phyloP scores from a whole-genome alignment of 2,329 filamentous ascomycete species.

The Fusarium albosuccineum region DNA sequence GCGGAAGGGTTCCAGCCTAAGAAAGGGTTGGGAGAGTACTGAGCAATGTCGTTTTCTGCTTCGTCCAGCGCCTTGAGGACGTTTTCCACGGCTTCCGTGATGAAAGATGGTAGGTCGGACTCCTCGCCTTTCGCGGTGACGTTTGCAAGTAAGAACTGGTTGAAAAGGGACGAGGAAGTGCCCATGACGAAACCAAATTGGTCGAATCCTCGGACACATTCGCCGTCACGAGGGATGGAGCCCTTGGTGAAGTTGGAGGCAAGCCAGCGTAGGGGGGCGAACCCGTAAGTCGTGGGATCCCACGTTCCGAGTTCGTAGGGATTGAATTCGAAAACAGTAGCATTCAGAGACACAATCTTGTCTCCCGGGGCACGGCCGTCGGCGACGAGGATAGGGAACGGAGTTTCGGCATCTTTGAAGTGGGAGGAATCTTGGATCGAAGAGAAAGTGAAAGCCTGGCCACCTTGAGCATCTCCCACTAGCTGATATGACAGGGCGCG shows the following conservation, averaged over 20 bases:
- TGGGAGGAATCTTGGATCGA: constrained; percentile 64
- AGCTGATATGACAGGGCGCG: constrained; percentile 86
- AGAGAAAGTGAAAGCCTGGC: constrained; percentile 82
- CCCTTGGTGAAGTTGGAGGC: constrained; percentile 69
- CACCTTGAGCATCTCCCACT: constrained; percentile 79
- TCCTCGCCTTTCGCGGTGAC: constrained; percentile 51
- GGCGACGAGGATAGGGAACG: constrained; percentile 63
- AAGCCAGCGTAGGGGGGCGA: constrained; percentile 68
- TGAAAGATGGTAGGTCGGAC: constrained; percentile 55
- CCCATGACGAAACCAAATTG: constrained; percentile 84
- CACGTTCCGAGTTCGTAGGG: constrained; percentile 75
- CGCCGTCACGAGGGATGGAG: constrained; percentile 55
- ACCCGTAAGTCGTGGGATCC: constrained; percentile 70
- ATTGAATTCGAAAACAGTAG: constrained; percentile 72
- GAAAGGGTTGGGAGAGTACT: constrained; percentile 72
- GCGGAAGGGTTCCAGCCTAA: constrained; percentile 61
- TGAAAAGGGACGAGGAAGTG: constrained; percentile 84
- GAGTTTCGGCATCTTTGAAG: constrained; percentile 56
- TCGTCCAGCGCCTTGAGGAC: constrained; percentile 68
- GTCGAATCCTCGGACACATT: constrained; percentile 74
- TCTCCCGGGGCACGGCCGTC: constrained; percentile 59
- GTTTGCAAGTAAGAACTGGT: constrained; percentile 70
- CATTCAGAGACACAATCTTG: constrained; percentile 62
- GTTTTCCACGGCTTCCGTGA: constrained; percentile 58
- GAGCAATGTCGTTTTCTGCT: constrained; percentile 78